Evolutionary conservation across 352 stramenopile genomes (phyloP), one percentile per base, ranked within the genome.

Genomic region (Globisporangium recalcitrans): DNA sequence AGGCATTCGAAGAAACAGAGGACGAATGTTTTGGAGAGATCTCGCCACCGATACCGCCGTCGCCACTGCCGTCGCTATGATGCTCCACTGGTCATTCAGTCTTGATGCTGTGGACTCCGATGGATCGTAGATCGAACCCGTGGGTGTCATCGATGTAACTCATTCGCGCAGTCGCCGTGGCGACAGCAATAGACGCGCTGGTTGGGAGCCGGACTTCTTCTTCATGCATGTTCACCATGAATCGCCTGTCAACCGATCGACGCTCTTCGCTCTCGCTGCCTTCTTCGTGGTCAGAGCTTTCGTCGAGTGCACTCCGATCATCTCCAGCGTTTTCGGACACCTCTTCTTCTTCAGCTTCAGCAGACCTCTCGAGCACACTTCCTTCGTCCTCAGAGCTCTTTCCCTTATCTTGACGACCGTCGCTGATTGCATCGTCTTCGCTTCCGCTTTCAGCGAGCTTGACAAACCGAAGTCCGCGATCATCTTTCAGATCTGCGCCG

Each of bases 21-120:
- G 32, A 62, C 16, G 26, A 7, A 21, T 6, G 19, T 6, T 10
- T 46, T 16, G 22, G 13, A 51, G 49, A 32, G 11, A 21, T 4
- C 3, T 8, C 1, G 1, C 19, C 47, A 13, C 27, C 27, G 27
- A 2, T 31, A 31, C 27, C 27, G 9, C 14, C 58, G 1, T 27
- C 21, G 14, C 36, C 24, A 29, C 13, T 24, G 31, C 11, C 19
- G n/a, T n/a, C 13, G 4, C 36, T 24, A 4, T 65, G 27, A 10
- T 40, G 42, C 27, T 58, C 10, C 14, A 69, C 14, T 24, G 71
- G 71, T 77, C 77, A 87, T 9, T 72, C 58, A 0, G 76, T 70
- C 0, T 67, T 66, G 44, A 90, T 86, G 11, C 62, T 77, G 42
- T 87, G 69, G 9, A 85, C 73, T 13, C 80, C 80, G 47, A 90